These are phyloP conservation scores for Penicillium ochrochloron DNA, from an alignment of 495 filamentous ascomycete species.

Conservation along the genomic window DNA sequence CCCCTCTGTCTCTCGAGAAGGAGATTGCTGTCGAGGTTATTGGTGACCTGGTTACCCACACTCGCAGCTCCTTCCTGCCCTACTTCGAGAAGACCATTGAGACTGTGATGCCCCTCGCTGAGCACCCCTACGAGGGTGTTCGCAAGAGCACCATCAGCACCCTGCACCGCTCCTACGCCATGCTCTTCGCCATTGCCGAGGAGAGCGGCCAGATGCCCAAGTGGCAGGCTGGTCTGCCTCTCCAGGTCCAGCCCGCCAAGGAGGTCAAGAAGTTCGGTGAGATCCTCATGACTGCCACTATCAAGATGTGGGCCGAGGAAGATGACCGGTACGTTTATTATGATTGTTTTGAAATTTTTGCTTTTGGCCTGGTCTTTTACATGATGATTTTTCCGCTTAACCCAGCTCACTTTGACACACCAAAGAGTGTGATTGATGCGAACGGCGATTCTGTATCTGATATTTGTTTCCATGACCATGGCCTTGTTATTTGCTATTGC, in stretches of 20 bases:
- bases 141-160: conserved; percentile 89
- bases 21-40: conserved; percentile 96
- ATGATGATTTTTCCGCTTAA: conserved; percentile 95
- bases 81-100: conserved; percentile 92
- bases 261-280: conserved; percentile 86
- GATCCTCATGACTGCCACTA: conserved; percentile 81
- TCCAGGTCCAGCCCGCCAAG: conserved; percentile 73
- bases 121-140: conserved; percentile 92
- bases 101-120: conserved; percentile 73
- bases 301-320: conserved; percentile 86
- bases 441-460: conserved; percentile 72
- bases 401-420: conserved; percentile 99
- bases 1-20: conserved; percentile 90
- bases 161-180: conserved; percentile 90
- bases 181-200: conserved; percentile 84
- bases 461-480: conserved; percentile 13
- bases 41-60: conserved; percentile 87
- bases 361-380: conserved; percentile 32
- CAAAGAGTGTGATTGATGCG: conserved; percentile 79
- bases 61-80: conserved; percentile 74
- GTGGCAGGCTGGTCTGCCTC: conserved; percentile 87
- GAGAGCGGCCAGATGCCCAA: conserved; percentile 77
- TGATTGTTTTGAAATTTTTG: conserved; percentile 37
- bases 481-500: conserved; percentile 21
- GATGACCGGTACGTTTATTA: conserved; percentile 75